Conservation (phyloP, 495 filamentous ascomycete genomes). For the Penicillium taxi region DNA sequence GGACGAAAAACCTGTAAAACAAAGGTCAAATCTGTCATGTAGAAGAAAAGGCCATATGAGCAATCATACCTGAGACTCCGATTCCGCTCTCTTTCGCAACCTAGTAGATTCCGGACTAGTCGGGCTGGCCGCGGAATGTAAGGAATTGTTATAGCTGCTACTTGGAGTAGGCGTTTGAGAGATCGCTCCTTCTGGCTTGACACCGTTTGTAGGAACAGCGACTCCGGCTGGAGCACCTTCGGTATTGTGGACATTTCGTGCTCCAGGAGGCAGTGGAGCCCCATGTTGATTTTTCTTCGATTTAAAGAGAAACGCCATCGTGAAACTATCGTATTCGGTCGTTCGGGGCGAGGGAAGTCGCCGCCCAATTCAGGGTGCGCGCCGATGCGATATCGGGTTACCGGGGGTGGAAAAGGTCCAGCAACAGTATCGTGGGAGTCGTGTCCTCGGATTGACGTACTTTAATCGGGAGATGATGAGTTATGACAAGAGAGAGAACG, state of each 20-base stretch:
- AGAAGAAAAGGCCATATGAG: constrained; percentile 5
- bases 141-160: constrained; percentile 57
- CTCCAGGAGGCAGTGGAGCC: constrained; percentile 43
- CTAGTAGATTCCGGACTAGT: constrained; percentile 46
- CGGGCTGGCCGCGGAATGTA: constrained; percentile 46
- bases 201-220: constrained; percentile 28
- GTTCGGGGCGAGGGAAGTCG: constrained; percentile 20
- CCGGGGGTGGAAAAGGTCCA: constrained; percentile 2
- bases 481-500: constrained; percentile 1
- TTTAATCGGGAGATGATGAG: neutral
- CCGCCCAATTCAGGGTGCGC: constrained; percentile 11
- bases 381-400: constrained; percentile 7
- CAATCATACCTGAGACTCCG: constrained; percentile 41
- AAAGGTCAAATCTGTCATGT: constrained; percentile 3
- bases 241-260: constrained; percentile 45
- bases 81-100: constrained; percentile 44
- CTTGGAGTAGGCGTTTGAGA: constrained; percentile 52
- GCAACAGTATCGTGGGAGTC: constrained; percentile 3
- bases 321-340: constrained; percentile 36
- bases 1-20: neutral
- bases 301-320: constrained; percentile 58
- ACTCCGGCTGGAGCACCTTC: constrained; percentile 33
- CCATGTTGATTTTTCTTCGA: constrained; percentile 50
- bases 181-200: constrained; percentile 32
- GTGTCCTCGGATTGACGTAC: no score